Base-by-base conservation (phyloP, 768 basidiomycete genomes). In the Termitomyces sp. region DNA sequence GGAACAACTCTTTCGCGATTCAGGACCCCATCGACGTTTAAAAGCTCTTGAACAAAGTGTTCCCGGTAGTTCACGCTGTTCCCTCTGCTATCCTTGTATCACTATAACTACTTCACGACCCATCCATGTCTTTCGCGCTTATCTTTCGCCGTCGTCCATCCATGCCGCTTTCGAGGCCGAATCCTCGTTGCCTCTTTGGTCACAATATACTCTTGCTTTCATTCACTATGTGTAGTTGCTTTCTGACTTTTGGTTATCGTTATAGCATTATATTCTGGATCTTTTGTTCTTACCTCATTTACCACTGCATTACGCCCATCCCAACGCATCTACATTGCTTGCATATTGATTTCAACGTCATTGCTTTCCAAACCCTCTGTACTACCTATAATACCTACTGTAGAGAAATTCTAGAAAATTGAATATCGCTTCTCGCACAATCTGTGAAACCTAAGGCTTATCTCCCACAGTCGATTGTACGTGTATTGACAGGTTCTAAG, bases 221-320 rank as follows among this genome's bases (percentile, higher is more conserved):
- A 46, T 54, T 31, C n/a, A 30, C 50, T 61, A 58, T 45, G 79
- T 87, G 54, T 78, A 87, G 36, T 76, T 77, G 63, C 73, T 87
- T 46, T 78, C 58, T 87, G 78, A 78, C 81, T 84, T 2, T 83
- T 47, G 54, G 46, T 61, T 64, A 64, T 64, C 47, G 63, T 56
- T 61, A 61, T 64, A 51, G 56, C 57, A 58, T 64, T 53, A 54
- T 54, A 56, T 60, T 53, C 44, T 34, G 58, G 56, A 58, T 58
- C 33, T 53, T 16, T 56, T 27, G 24, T 44, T 22, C 30, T 20
- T 46, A 27, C 36, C 18, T 55, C 24, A 45, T 50, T 42, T 54
- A 41, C 42, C 55, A 41, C 46, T 59, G 61, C 58, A 63, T 57
- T 30, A 39, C 51, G 54, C 33, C 39, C 22, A 48, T 41, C 46